Evolutionary conservation across 768 basidiomycete genomes (phyloP).

Genomic region (Sporobolomyces pararoseus): DNA sequence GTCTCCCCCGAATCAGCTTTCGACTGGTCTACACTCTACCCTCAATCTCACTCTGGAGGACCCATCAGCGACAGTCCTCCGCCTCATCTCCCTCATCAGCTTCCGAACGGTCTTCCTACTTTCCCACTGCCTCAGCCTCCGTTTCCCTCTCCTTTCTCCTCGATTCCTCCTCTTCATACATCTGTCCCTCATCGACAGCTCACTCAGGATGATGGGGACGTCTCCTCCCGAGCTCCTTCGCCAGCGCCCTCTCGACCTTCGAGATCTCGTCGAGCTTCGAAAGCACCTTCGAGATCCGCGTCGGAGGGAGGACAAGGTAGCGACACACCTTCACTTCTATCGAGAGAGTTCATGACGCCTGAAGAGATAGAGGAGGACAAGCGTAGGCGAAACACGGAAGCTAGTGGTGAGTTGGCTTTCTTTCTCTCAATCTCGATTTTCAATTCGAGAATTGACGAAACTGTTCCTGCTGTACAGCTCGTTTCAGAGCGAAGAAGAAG

Average conservation of each 20-base stretch:
- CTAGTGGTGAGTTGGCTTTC: slow-evolving; percentile 22
- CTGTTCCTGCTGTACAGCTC: slow-evolving; percentile 3
- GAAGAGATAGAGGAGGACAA: slow-evolving; percentile 37
- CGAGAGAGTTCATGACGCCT: slow-evolving; percentile 12
- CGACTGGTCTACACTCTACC: slow-evolving; percentile 28
- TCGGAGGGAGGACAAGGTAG: not conserved
- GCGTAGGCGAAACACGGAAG: slow-evolving; percentile 35
- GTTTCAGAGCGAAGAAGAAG: slow-evolving; percentile 38
- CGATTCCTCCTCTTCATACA: not conserved
- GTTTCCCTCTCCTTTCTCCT: not conserved
- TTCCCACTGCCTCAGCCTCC: not conserved
- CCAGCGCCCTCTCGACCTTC: not conserved
- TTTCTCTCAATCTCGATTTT: not conserved
- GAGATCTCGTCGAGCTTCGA: slow-evolving; percentile 3
- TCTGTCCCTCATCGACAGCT: no score
- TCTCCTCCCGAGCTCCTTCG: not conserved
- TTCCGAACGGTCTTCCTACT: not conserved
- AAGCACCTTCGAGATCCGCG: not conserved
- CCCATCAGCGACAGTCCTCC: not conserved
- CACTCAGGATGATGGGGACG: no score
- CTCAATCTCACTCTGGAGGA: not conserved
- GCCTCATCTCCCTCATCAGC: not conserved
- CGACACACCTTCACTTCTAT: not conserved
- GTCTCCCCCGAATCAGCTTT: not conserved
- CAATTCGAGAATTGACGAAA: not conserved